Evolutionary conservation across 257 asterid genomes (phyloP).

Genomic region (Eucommia ulmoides): DNA sequence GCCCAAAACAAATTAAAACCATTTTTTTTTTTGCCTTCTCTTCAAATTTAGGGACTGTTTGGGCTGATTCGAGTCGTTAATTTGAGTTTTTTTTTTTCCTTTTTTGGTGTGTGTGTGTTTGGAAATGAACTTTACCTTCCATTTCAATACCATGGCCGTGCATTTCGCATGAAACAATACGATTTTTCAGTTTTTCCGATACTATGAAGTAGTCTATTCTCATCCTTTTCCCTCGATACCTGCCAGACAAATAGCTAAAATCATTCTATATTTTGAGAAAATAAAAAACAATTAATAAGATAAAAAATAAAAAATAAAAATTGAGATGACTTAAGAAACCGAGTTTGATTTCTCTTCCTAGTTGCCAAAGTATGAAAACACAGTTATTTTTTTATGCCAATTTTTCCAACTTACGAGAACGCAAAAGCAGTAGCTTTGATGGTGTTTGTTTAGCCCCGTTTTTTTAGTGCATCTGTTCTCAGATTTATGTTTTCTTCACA

Average conservation of each 20-base stretch:
- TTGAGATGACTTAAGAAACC: too few species aligned
- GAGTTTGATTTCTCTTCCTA: too few species aligned
- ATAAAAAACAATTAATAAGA: too few species aligned
- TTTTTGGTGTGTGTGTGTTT: not conserved
- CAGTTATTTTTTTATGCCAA: not conserved
- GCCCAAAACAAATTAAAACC: too few species aligned
- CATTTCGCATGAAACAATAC: conserved; percentile 62
- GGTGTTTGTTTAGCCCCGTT: too few species aligned
- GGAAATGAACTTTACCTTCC: conserved; percentile 35
- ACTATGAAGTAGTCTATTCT: conserved; percentile 82
- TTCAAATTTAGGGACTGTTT: not conserved
- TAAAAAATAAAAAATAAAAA: too few species aligned
- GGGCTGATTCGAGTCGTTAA: not conserved
- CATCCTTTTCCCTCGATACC: conserved; percentile 99
- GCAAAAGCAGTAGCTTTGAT: not conserved
- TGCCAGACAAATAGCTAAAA: too few species aligned
- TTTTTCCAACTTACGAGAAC: not conserved
- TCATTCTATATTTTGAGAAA: too few species aligned
- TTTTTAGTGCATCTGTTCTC: too few species aligned
- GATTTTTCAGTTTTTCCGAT: conserved; percentile 55
- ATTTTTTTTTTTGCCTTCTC: too few species aligned
- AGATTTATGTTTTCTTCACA: too few species aligned
- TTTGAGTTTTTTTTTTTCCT: not conserved
- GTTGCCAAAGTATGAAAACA: not conserved
- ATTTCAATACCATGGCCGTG: conserved; percentile 78